Base-by-base conservation (phyloP, 306 rosid species). In the Crataegus laevigata region DNA sequence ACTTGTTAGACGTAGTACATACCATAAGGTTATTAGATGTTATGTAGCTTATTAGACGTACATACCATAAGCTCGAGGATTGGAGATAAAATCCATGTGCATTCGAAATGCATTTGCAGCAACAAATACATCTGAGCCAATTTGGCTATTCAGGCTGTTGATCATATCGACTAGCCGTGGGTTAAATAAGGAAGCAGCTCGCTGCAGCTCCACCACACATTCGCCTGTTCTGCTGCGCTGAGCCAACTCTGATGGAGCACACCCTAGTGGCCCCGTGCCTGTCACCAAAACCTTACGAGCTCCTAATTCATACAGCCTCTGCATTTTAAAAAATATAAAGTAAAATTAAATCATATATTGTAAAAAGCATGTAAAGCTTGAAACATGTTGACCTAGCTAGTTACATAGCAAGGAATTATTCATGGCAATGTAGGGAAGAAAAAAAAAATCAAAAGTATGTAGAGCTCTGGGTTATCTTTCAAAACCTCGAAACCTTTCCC, bases 261-360 rank as follows among this genome's bases (percentile, higher is more conserved):
- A 91, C 24, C 94, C 96, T 82, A 91, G 64, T 32, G 96, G 92
- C 63, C 96, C 96, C 11, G 92, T 91, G 0, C 92, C 92, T 15
- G 96, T 91, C 24, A 91, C 93, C 21, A 91, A 77, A 11, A 89
- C 87, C 81, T 88, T 73, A 2, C 96, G 81, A 1, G 67, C 89
- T 82, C 96, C 97, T 22, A 85, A 22, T 10, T 89, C 89, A 25
- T 88, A 82, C 8, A 91, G 77, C 69, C 77, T 88, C 96, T 88
- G 88, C 82, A 84, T 32, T 32, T 22, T 4, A 57, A n/a, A 51
- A 51, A n/a, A 50, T 50, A 50, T 17, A 18, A 50, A 50, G 21
- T 50, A 50, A 50, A 50, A 36, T 7, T 36, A 50, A 15, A 50
- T 50, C 54, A 50, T 50, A 42, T 42, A 50, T 50, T 17, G 54